Evolutionary conservation across 148 eudicot species (phyloP).

Genomic region (Rhododendron williamsianum): DNA sequence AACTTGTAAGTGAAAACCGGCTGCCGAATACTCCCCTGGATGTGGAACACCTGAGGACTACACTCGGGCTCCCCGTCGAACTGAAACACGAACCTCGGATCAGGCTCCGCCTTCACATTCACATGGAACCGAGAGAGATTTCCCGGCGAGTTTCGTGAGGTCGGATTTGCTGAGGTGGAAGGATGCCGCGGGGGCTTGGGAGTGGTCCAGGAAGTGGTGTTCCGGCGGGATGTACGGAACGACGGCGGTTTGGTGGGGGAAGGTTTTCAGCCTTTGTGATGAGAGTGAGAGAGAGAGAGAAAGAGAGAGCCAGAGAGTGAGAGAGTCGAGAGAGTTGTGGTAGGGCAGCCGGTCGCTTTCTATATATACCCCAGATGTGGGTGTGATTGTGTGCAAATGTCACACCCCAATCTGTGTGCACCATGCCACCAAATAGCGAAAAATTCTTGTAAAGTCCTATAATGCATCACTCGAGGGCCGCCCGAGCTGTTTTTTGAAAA

Average conservation of each 20-base stretch:
- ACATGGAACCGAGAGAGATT: conserved; percentile 32
- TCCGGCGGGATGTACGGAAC: conserved; percentile 44
- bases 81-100: conserved; percentile 68
- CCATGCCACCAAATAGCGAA: too few relatives aligned
- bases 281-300: too few relatives aligned
- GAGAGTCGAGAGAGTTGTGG: too few relatives aligned
- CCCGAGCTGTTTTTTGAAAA: too few relatives aligned
- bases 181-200: conserved; percentile 36
- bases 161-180: conserved; percentile 35
- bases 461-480: too few relatives aligned
- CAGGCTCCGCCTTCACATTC: conserved; percentile 24
- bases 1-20: too few relatives aligned
- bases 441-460: too few relatives aligned
- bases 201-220: not conserved
- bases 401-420: too few relatives aligned
- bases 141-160: conserved; percentile 23
- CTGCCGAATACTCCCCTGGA: not conserved
- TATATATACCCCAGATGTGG: too few relatives aligned
- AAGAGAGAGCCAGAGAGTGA: too few relatives aligned
- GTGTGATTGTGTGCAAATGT: too few relatives aligned
- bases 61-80: conserved; percentile 91
- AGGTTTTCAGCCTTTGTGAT: conserved; percentile 22
- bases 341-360: too few relatives aligned
- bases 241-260: conserved; percentile 34
- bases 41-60: conserved; percentile 86